These are phyloP conservation scores for Scutellaria baicalensis DNA, from an alignment of 257 asterid species.

Conservation along the genomic window DNA sequence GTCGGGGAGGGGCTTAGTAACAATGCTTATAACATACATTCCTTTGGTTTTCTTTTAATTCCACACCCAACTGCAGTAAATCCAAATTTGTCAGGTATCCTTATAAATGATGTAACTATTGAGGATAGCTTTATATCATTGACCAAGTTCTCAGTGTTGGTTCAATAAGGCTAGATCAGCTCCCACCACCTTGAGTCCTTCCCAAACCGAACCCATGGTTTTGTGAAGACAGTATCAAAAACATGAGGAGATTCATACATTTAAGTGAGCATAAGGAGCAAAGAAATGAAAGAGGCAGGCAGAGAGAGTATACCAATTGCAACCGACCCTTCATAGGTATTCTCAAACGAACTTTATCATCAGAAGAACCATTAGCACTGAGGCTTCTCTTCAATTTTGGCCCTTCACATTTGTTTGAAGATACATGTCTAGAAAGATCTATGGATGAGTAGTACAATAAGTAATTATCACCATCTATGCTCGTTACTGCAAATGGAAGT, in stretches of 20 bases:
- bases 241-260: neutral
- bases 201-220: neutral
- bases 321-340: slow-evolving; percentile 86
- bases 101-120: too few species aligned
- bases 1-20: neutral
- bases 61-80: neutral
- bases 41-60: neutral
- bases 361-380: slow-evolving; percentile 51
- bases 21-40: neutral
- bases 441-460: slow-evolving; percentile 79
- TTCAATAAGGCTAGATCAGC: neutral
- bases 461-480: slow-evolving; percentile 77
- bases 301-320: slow-evolving; percentile 61
- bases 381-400: slow-evolving; percentile 62
- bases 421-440: slow-evolving; percentile 44
- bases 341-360: slow-evolving; percentile 53
- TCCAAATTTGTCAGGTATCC: neutral
- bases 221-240: neutral
- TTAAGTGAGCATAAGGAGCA: neutral
- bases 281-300: neutral
- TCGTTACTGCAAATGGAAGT: slow-evolving; percentile 82
- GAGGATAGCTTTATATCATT: neutral
- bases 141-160: neutral
- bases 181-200: neutral
- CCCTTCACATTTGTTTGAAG: slow-evolving; percentile 38